Conservation (phyloP, 495 filamentous ascomycete genomes). For the Penicillium chermesinum region DNA sequence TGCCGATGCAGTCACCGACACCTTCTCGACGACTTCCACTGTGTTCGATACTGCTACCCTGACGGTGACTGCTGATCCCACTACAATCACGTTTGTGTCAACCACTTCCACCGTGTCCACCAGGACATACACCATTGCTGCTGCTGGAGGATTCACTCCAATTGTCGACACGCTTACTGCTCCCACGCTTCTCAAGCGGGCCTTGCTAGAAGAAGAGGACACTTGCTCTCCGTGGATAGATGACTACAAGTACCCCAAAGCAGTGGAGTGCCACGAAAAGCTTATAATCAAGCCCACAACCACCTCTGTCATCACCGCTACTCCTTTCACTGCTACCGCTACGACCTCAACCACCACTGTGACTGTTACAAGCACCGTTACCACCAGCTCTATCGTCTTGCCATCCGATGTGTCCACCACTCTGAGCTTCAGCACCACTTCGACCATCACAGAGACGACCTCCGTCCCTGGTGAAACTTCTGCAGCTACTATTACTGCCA, state of each 20-base stretch:
- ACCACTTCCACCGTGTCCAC: neutral
- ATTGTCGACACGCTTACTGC: slow-evolving; percentile 4
- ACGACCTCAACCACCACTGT: slow-evolving; percentile 1
- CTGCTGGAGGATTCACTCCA: neutral
- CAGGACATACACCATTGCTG: slow-evolving; percentile 1
- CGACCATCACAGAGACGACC: slow-evolving; percentile 2
- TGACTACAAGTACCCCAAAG: slow-evolving; percentile 3
- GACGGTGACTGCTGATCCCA: neutral
- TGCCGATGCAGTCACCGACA: slow-evolving; percentile 1
- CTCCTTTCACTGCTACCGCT: slow-evolving; percentile 1
- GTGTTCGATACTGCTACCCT: slow-evolving; percentile 1
- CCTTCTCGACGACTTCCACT: slow-evolving; percentile 7
- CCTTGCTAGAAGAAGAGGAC: neutral
- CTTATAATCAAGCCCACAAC: slow-evolving; percentile 4
- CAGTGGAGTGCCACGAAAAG: slow-evolving; percentile 5
- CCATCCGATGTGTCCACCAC: slow-evolving; percentile 6
- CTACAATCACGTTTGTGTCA: neutral
- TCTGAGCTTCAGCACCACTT: slow-evolving; percentile 6
- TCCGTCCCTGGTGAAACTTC: neutral
- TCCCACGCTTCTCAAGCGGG: neutral
- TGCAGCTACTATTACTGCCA: slow-evolving; percentile 1
- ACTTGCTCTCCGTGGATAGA: neutral
- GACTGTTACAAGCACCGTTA: slow-evolving; percentile 5
- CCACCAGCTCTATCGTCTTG: slow-evolving; percentile 1
- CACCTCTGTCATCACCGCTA: neutral